phyloP scores from a whole-genome alignment of 208 protist genomes.

The Trypanosoma caninum region DNA sequence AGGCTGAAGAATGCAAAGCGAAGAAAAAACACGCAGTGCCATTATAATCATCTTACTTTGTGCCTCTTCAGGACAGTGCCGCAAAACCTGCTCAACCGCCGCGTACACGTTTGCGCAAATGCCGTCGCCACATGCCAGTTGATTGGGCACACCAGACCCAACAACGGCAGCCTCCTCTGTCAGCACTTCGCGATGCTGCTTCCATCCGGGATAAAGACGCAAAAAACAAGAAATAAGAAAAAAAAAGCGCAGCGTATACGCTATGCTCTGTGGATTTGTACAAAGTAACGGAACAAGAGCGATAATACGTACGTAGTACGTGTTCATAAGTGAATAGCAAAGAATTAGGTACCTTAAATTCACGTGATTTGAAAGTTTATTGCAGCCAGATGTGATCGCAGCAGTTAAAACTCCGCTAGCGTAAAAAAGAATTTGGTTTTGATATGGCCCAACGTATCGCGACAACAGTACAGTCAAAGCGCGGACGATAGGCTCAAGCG shows the following conservation, averaged over 20 bases:
- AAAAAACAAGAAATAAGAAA: constrained; percentile 89
- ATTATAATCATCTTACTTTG: constrained; percentile 44
- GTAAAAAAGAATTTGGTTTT: constrained; percentile 75
- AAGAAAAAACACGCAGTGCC: constrained; percentile 61
- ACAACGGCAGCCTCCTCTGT: constrained; percentile 10
- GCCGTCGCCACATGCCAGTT: constrained; percentile 48
- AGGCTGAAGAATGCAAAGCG: constrained; percentile 81
- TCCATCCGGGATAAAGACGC: constrained; percentile 78
- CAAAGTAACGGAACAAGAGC: constrained; percentile 44
- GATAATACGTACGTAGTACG: constrained; percentile 66
- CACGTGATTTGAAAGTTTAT: constrained; percentile 35
- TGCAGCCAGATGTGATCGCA: constrained; percentile 66
- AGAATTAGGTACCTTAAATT: constrained; percentile 65
- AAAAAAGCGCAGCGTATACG: constrained; percentile 79
- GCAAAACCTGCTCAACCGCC: constrained; percentile 46
- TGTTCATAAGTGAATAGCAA: constrained; percentile 87
- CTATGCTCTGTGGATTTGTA: constrained; percentile 42
- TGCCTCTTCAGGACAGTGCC: constrained; percentile 28
- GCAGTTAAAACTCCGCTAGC: constrained; percentile 57
- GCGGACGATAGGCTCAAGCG: constrained; percentile 48
- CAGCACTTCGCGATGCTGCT: constrained; percentile 28
- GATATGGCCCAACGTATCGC: constrained; percentile 76
- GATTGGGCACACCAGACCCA: constrained; percentile 29
- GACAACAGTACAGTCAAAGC: constrained; percentile 61
- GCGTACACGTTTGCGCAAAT: constrained; percentile 71